Conservation (phyloP, 306 rosid genomes). For the Begonia fuchsioides region DNA sequence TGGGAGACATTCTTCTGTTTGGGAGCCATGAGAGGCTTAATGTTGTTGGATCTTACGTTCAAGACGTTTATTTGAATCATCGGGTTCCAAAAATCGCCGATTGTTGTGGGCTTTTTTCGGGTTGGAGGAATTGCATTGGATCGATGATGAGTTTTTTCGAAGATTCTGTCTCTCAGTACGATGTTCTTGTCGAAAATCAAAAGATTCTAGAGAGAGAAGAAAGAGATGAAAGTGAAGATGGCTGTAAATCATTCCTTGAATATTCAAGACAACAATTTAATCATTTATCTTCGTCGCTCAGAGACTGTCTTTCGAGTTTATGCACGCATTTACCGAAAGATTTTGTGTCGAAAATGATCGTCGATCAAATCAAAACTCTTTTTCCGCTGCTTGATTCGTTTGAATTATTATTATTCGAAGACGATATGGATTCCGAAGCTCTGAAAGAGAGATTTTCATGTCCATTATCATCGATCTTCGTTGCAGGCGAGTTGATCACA, state of each 20-base stretch:
- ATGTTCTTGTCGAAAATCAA: slow-evolving; percentile 35
- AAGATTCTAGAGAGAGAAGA: slow-evolving; percentile 10
- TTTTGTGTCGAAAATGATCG: slow-evolving; percentile 22
- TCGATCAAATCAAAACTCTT: slow-evolving; percentile 19
- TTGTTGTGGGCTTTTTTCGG: slow-evolving; percentile 32
- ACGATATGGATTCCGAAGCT: slow-evolving; percentile 13
- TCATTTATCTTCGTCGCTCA: slow-evolving; percentile 15
- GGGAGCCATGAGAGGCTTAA: slow-evolving; percentile 57
- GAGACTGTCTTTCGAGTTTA: slow-evolving; percentile 21
- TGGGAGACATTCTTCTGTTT: slow-evolving; percentile 53
- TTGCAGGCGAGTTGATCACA: slow-evolving; percentile 9
- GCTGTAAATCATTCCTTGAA: slow-evolving; percentile 31
- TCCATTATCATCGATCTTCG: slow-evolving; percentile 1
- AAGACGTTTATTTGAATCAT: slow-evolving; percentile 44
- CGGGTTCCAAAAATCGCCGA: slow-evolving; percentile 29
- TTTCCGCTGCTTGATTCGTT: slow-evolving; percentile 19
- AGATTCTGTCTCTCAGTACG: slow-evolving; percentile 42
- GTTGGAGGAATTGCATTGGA: slow-evolving; percentile 42
- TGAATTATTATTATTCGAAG: slow-evolving; percentile 22
- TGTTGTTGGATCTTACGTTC: slow-evolving; percentile 31
- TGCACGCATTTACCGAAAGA: slow-evolving; percentile 40
- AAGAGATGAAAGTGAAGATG: not conserved
- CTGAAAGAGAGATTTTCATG: slow-evolving; percentile 30
- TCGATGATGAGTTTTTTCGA: slow-evolving; percentile 48
- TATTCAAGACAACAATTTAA: slow-evolving; percentile 35